Evolutionary conservation across 1,284 basidiomycete genomes (phyloP), one percentile per base, ranked within the genome.

Genomic region (Cryptococcus hybrid): DNA sequence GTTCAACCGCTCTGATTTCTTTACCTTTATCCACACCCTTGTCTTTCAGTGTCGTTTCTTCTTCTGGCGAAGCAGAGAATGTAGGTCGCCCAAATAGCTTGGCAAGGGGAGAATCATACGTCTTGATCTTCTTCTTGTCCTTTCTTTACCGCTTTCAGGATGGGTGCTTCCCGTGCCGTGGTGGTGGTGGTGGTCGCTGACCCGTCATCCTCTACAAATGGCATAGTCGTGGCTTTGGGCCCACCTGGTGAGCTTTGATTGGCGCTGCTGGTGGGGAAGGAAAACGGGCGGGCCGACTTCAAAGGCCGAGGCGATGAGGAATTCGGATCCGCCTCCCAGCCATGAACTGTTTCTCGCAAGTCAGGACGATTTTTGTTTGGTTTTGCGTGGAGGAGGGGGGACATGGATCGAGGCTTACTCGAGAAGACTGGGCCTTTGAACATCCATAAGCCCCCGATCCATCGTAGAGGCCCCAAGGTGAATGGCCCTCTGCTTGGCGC

Each of bases 1-100:
- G 18, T 18, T 18, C 15, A 85, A 86, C 9, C 85, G 86, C 76
- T 12, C 50, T 47, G 42, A 49, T 47, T 36, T 34, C 18, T 13
- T 36, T 46, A 11, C 42, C 38, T n/a, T 52, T 43, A 39, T 24
- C 50, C 5, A 15, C 55, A 35, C 24, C 54, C 9, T 3, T 15
- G 11, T 35, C 54, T 7, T 46, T 43, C 7, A 37, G 13, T 7
- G 11, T 38, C 34, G 37, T 40, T 13, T 18, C 34, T 24, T 46
- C 38, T 38, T 15, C n/a, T 12, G 36, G 40, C 2, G 36, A 35
- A n/a, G 47, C n/a, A 8, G 50, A 44, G 18, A 40, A 39, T 3
- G 44, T 47, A 7, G 51, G 43, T 18, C 54, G 37, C 2, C 68
- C 68, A 47, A 67, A 73, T 1, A 73, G 56, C 40, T 69, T 69